Evolutionary conservation across 192 early-diverging fungal species (phyloP), one percentile per base, ranked within the genome.

Genomic region (Mortierella antarctica): DNA sequence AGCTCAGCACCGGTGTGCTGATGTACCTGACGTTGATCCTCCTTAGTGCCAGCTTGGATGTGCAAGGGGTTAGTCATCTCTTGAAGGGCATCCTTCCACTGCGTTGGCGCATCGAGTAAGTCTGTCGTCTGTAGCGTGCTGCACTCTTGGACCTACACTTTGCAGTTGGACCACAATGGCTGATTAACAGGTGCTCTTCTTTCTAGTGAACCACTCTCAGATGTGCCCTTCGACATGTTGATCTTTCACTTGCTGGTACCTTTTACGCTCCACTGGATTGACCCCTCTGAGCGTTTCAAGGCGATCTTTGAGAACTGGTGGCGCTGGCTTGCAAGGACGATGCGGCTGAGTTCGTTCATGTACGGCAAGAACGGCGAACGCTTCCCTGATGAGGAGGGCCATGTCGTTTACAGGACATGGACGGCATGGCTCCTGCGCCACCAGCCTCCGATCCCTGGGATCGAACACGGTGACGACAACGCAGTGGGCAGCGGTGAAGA

Each of bases 11-110:
- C 12, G 94, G 95, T 55, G 89, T 91, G 3, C 18, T 95, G 50
- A 95, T 97, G 93, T 98, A 99, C 77, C 88, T 90, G 14, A 86
- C 78, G 7, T 84, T 98, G 54, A 91, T 98, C 45, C 53, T 92
- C 5, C 83, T 86, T 13, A 92, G 94, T n/a, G 76, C 97, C 18
- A 95, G 95, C 21, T 65, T 87, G 23, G 85, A 86, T 1, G 82
- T 83, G 11, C 84, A 81, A 21, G 62, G 41, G 45, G 58, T 88
- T 54, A 58, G 71, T 10, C 73, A 74, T 51, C 6, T 57, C 23
- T 59, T 82, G 21, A 68, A 47, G n/a, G 65, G 82, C 10, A 80
- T 86, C 5, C 90, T 88, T 59, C 95, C 95, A 0, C 71, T 96
- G 17, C 81, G 89, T 17, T 87, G 85, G 83, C 87, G 92, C 11